Evolutionary conservation across 768 basidiomycete genomes (phyloP).

Genomic region (Tremella mesenterica): DNA sequence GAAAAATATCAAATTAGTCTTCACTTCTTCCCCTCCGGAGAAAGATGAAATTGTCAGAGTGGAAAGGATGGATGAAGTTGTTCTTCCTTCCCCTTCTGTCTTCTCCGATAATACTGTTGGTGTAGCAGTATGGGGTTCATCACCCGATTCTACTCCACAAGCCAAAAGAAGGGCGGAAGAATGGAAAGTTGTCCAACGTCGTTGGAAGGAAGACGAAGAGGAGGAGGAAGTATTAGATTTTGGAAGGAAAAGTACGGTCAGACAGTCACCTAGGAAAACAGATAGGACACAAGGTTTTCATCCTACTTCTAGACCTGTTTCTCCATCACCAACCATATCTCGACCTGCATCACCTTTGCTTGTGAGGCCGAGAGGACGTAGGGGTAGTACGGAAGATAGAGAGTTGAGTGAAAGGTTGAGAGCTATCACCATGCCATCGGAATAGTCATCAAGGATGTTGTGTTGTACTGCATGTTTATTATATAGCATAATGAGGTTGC

Average conservation of each 20-base stretch:
- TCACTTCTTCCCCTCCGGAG: conserved; percentile 25
- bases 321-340: conserved; percentile 1
- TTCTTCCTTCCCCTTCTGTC: conserved; percentile 10
- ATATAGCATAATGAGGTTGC: not conserved
- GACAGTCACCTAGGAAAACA: no score
- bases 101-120: not conserved
- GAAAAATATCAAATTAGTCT: conserved; percentile 36
- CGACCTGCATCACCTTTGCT: conserved; percentile 2
- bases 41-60: conserved; percentile 10
- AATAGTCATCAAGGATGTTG: not conserved
- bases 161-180: conserved; percentile 14
- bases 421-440: conserved; percentile 4
- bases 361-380: conserved; percentile 6
- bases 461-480: not conserved
- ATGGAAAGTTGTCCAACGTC: conserved; percentile 18
- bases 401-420: conserved; percentile 34
- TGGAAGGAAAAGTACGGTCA: no score
- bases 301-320: not conserved
- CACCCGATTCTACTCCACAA: conserved; percentile 10
- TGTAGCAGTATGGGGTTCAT: conserved; percentile 13
- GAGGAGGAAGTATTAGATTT: no score
- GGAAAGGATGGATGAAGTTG: conserved; percentile 30
- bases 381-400: conserved; percentile 23
- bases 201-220: conserved; percentile 27
- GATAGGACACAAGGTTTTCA: conserved; percentile 1